These are phyloP conservation scores for Boechera stricta DNA, from an alignment of 345 rosid species.

Conservation along the genomic window DNA sequence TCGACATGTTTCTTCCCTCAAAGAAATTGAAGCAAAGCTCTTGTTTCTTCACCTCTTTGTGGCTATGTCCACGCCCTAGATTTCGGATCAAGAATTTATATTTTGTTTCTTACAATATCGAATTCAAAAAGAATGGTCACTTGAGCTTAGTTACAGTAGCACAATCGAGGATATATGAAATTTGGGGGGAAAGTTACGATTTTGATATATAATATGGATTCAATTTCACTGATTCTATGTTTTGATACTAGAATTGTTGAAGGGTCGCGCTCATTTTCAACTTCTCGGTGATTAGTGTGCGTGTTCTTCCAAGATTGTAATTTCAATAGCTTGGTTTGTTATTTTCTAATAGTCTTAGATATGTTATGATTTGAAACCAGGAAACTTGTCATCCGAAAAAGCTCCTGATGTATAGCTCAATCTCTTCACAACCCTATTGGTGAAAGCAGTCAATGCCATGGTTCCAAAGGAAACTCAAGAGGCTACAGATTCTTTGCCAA, in stretches of 20 bases:
- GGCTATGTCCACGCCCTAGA: too few species aligned
- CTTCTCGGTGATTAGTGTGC: background rate
- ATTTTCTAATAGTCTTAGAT: slow-evolving; percentile 1
- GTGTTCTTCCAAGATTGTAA: background rate
- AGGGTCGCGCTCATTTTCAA: background rate
- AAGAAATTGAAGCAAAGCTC: too few species aligned
- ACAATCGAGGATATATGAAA: background rate
- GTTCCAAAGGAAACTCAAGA: slow-evolving; percentile 15
- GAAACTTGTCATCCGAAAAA: background rate
- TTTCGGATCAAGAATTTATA: background rate
- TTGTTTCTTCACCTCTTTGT: too few species aligned
- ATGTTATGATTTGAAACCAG: background rate
- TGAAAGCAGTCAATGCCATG: slow-evolving; percentile 20
- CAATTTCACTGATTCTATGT: background rate
- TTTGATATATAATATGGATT: background rate
- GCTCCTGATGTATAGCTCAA: background rate
- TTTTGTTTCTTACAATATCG: too few species aligned
- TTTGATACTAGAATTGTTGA: background rate
- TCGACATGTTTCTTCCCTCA: too few species aligned
- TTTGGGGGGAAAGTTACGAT: background rate
- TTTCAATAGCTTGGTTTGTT: background rate
- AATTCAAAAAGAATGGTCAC: background rate
- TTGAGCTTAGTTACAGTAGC: background rate
- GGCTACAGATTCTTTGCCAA: background rate
- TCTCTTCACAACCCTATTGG: background rate